A percentile compares a stretch with the other conserved stretches of the same genome.
Conservation (phyloP, 148 eudicot species). For the Vaccinium corymbosum region DNA sequence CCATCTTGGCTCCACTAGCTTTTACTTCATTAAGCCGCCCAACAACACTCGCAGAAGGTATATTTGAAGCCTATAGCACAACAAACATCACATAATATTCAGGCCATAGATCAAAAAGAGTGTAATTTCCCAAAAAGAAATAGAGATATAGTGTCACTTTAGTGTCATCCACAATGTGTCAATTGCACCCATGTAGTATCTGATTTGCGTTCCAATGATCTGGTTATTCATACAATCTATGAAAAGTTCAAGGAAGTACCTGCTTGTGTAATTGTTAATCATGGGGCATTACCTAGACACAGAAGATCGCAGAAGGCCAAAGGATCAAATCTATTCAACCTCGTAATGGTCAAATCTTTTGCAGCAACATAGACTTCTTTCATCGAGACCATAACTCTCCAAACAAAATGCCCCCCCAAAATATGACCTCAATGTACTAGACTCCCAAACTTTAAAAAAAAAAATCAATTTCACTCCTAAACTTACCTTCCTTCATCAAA, state of each 20-base stretch:
- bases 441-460: too few relatives aligned
- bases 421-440: too few relatives aligned
- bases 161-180: too few relatives aligned
- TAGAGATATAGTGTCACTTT: too few relatives aligned
- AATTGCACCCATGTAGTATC: background rate
- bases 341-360: background rate
- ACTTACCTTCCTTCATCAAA: too few relatives aligned
- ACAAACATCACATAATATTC: background rate
- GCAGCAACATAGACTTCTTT: background rate
- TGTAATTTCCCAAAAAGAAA: background rate
- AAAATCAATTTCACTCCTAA: too few relatives aligned
- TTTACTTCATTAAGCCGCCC: constrained; percentile 28
- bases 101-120: background rate
- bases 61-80: constrained; percentile 34
- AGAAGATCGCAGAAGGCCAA: background rate
- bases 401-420: too few relatives aligned
- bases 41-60: constrained; percentile 27
- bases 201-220: background rate
- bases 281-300: background rate
- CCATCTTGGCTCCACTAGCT: constrained; percentile 51
- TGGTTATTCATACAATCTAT: background rate
- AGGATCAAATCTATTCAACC: background rate
- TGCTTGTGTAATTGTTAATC: background rate
- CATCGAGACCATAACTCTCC: background rate
- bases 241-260: background rate